Base-by-base conservation (phyloP, 2,329 filamentous ascomycete genomes). In the Colletotrichum spinosum region DNA sequence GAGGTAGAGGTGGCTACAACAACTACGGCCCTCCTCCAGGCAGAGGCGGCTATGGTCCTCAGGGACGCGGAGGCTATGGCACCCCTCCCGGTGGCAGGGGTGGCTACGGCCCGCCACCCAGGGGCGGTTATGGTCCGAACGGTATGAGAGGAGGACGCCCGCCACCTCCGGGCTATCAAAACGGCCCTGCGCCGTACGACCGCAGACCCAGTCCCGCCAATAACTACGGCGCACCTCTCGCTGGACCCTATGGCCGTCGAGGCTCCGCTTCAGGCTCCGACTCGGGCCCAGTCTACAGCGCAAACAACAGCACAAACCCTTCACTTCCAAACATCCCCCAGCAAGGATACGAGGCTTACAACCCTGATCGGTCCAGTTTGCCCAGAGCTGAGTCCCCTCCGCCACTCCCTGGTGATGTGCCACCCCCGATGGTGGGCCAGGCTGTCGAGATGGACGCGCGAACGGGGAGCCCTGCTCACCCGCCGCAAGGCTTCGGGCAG, bases 361-460 rank as follows among this genome's bases (percentile, higher is more conserved):
- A 78, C 59, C 76, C 80, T 2, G 77, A 81, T n/a, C 73, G 76
- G 15, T 74, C 67, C 10, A 75, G 78, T 53, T 75, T 90, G 25
- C 86, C 88, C 2, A 82, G 88, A 68, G 89, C 87, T 9, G 88
- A 89, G 70, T 89, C 88, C 2, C 88, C 88, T 8, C 88, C 90
- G 13, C 89, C 89, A 6, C 75, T 90, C 17, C 82, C 85, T 3
- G 81, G 79, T 44, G 74, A 78, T 50, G 77, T 80, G 46, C 73
- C 79, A 62, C 70, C 76, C 51, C 68, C 72, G n/a, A 70, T 75
- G 39, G 76, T 89, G 11, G 89, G 89, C 9, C 90, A 90, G 72
- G 88, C 91, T 3, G 86, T 94, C 57, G 93, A 96, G 75, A 94
- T 97, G 92, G 90, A 94, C 74, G 89, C 90, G 39, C 82, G 84